phyloP scores from a whole-genome alignment of 805 yeast species.

The Kregervanrija fluxuum region DNA sequence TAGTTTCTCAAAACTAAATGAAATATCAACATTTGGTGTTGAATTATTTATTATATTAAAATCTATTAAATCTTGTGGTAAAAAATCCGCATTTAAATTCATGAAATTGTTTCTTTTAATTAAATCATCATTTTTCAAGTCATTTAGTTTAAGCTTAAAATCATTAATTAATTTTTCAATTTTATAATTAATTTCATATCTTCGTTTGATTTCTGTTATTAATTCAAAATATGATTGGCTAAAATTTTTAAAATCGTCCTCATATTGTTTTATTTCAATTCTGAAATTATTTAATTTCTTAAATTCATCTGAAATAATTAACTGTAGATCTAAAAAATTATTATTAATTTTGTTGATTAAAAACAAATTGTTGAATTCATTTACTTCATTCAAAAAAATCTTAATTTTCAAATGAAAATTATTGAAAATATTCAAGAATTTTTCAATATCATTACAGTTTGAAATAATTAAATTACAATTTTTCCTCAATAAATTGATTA shows the following conservation, averaged over 20 bases:
- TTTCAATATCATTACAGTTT: slow-evolving; percentile 23
- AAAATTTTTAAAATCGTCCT: slow-evolving; percentile 45
- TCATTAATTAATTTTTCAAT: slow-evolving; percentile 34
- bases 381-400: slow-evolving; percentile 4
- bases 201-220: slow-evolving; percentile 45
- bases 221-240: slow-evolving; percentile 44
- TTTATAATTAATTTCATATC: slow-evolving; percentile 34
- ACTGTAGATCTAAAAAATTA: not conserved
- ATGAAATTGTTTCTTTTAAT: slow-evolving; percentile 37
- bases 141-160: slow-evolving; percentile 33
- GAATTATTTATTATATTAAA: slow-evolving; percentile 16
- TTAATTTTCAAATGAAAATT: slow-evolving; percentile 7
- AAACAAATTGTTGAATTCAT: slow-evolving; percentile 3
- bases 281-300: slow-evolving; percentile 9
- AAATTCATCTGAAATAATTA: slow-evolving; percentile 1
- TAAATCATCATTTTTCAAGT: slow-evolving; percentile 37
- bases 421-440: slow-evolving; percentile 17
- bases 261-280: slow-evolving; percentile 15
- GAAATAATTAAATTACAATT: slow-evolving; percentile 24
- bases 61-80: slow-evolving; percentile 38
- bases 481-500: slow-evolving; percentile 40
- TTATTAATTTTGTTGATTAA: slow-evolving; percentile 7
- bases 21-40: slow-evolving; percentile 17
- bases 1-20: slow-evolving; percentile 15
- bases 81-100: slow-evolving; percentile 40